These are phyloP conservation scores for Candida tibetensis DNA, from an alignment of 805 yeast species.

Conservation along the genomic window DNA sequence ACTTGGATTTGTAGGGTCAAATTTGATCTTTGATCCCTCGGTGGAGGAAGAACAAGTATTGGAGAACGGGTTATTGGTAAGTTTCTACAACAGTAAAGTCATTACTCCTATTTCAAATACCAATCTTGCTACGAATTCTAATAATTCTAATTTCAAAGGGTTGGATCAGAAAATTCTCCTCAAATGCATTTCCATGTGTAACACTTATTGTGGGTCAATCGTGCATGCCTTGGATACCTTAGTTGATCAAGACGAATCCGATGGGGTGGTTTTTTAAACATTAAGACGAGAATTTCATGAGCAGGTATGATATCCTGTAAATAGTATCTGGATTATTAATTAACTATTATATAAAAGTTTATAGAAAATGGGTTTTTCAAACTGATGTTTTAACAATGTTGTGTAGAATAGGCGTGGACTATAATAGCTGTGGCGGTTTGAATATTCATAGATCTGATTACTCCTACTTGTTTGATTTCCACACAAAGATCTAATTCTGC, in stretches of 20 bases:
- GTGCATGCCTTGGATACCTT: slow-evolving; percentile 53
- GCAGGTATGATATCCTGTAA: too few species aligned
- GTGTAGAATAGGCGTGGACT: slow-evolving; percentile 83
- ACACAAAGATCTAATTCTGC: slow-evolving; percentile 83
- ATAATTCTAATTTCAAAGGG: slow-evolving; percentile 51
- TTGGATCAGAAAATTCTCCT: slow-evolving; percentile 46
- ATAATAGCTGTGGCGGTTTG: slow-evolving; percentile 96
- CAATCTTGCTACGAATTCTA: slow-evolving; percentile 53
- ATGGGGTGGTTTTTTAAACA: slow-evolving; percentile 23
- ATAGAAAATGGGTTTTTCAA: too few species aligned
- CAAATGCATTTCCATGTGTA: slow-evolving; percentile 56
- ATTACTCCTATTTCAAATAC: slow-evolving; percentile 71
- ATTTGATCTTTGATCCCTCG: slow-evolving; percentile 79
- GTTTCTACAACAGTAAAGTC: slow-evolving; percentile 66
- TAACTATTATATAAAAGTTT: too few species aligned
- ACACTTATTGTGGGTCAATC: slow-evolving; percentile 61
- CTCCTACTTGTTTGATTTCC: slow-evolving; percentile 90
- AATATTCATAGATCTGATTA: slow-evolving; percentile 91
- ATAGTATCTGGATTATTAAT: too few species aligned
- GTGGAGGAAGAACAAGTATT: slow-evolving; percentile 84
- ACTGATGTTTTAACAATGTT: slow-evolving; percentile 58
- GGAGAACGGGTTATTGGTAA: slow-evolving; percentile 75
- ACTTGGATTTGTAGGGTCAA: slow-evolving; percentile 68
- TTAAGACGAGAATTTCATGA: too few species aligned
- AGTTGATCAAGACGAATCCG: slow-evolving; percentile 38